Percentiles rank a stretch among this genome's conserved stretches.
Evolutionary conservation across 768 basidiomycete genomes (phyloP).

Genomic region (Termitomyces sp.): DNA sequence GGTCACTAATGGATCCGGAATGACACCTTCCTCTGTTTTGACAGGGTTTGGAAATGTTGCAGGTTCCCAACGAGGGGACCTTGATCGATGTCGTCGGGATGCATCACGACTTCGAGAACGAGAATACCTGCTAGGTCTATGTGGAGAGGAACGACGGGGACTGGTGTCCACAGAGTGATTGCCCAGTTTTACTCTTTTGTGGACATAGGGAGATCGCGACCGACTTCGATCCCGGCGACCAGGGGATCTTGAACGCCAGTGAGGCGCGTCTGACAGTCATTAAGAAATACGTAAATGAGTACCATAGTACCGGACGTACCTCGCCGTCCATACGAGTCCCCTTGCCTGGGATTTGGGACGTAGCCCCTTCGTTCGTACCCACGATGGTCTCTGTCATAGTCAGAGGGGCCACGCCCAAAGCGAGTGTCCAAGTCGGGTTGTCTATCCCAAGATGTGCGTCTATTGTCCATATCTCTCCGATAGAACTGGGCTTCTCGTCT

Average conservation of each 20-base stretch:
- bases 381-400: conserved; percentile 21
- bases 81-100: conserved; percentile 8
- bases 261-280: not conserved
- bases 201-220: conserved; percentile 21
- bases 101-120: conserved; percentile 16
- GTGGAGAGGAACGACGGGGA: conserved; percentile 22
- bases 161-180: conserved; percentile 28
- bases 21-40: conserved; percentile 1
- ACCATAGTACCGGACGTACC: conserved; percentile 9
- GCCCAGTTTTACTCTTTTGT: conserved; percentile 24
- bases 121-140: conserved; percentile 6
- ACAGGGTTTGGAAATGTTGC: not conserved
- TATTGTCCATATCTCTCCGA: not conserved
- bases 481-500: conserved; percentile 24
- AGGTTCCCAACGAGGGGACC: conserved; percentile 14
- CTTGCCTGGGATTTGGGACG: conserved; percentile 18
- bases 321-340: conserved; percentile 19
- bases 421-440: conserved; percentile 15
- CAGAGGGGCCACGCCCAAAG: conserved; percentile 7
- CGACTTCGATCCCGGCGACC: conserved; percentile 25
- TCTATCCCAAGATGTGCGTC: conserved; percentile 19
- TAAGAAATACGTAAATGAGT: not conserved
- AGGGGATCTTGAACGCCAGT: conserved; percentile 25
- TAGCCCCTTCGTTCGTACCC: conserved; percentile 23
- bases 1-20: not conserved